These are phyloP conservation scores for Dryas integrifolia DNA, from an alignment of 331 rosid species.

Conservation along the genomic window DNA sequence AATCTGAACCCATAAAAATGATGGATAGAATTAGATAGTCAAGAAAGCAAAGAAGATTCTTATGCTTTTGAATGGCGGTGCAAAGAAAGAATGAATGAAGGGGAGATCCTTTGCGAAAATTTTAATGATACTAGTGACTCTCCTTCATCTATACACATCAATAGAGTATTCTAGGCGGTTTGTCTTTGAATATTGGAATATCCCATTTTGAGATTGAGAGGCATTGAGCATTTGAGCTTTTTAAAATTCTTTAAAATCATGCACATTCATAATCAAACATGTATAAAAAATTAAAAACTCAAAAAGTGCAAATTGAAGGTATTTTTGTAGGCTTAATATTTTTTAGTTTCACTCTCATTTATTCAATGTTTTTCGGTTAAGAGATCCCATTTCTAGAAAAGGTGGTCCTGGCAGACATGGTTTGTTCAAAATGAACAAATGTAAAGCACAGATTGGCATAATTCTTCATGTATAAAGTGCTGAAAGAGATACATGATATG, in stretches of 20 bases:
- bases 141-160: not conserved
- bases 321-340: not conserved
- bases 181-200: conserved; percentile 4
- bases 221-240: not conserved
- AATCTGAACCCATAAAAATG: conserved; percentile 1
- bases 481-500: conserved; percentile 6
- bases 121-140: conserved; percentile 8
- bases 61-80: conserved; percentile 29
- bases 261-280: conserved; percentile 7
- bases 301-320: not conserved
- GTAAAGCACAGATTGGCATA: conserved; percentile 6
- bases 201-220: not conserved
- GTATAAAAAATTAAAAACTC: conserved; percentile 14
- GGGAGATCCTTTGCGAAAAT: not conserved
- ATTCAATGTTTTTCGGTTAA: conserved; percentile 14
- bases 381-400: conserved; percentile 8
- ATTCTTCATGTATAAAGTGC: not conserved
- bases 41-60: conserved; percentile 36
- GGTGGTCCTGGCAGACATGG: conserved; percentile 13
- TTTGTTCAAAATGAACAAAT: conserved; percentile 6
- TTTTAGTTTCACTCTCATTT: conserved; percentile 1
- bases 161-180: conserved; percentile 9
- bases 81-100: not conserved
- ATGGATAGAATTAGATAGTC: conserved; percentile 14
- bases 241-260: not conserved